Conservation (phyloP, 345 rosid species). For the Linum usitatissimum region DNA sequence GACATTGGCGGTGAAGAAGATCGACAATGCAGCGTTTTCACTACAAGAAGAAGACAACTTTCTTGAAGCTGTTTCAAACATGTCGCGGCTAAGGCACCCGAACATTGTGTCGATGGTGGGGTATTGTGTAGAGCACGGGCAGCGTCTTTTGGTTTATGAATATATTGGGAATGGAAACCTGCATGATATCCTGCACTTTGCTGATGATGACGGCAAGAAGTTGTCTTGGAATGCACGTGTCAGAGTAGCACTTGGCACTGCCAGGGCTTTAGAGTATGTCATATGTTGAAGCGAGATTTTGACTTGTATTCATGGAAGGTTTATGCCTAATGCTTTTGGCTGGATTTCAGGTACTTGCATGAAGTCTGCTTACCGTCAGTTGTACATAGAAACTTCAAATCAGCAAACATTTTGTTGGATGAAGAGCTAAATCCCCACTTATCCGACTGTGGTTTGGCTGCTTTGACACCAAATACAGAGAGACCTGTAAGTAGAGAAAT, state of each 20-base stretch:
- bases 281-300: conserved; percentile 10
- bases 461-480: conserved; percentile 82
- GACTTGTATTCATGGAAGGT: background rate
- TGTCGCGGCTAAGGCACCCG: conserved; percentile 91
- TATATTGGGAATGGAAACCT: conserved; percentile 60
- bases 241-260: conserved; percentile 93
- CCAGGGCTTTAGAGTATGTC: conserved; percentile 96
- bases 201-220: conserved; percentile 55
- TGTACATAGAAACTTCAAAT: conserved; percentile 95
- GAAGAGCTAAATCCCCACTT: conserved; percentile 93
- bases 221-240: conserved; percentile 96
- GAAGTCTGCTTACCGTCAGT: conserved; percentile 96
- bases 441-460: conserved; percentile 95
- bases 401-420: conserved; percentile 90
- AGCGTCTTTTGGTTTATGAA: conserved; percentile 90
- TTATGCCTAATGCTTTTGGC: conserved; percentile 2
- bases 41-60: conserved; percentile 89
- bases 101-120: conserved; percentile 76
- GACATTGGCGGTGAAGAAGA: conserved; percentile 88
- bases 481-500: conserved; percentile 49
- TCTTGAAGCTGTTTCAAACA: conserved; percentile 83
- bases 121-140: conserved; percentile 92
- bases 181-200: conserved; percentile 77
- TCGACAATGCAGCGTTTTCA: conserved; percentile 77
- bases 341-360: conserved; percentile 70